phyloP scores from a whole-genome alignment of 2,329 filamentous ascomycete genomes.

The Rosellinia necatrix region DNA sequence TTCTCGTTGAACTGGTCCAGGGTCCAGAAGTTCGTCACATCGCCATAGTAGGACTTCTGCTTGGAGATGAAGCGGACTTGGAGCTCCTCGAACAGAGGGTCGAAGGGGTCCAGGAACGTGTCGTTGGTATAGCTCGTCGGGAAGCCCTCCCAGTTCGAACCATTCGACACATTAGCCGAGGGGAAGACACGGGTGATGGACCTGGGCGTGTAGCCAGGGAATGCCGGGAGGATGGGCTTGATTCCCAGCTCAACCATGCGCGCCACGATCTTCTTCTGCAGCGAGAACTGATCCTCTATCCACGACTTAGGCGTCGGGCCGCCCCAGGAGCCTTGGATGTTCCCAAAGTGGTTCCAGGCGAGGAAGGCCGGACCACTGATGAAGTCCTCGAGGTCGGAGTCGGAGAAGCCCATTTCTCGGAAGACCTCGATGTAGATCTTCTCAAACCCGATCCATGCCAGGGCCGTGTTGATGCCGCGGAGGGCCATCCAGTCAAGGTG shows the following conservation, averaged over 20 bases:
- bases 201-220: conserved; percentile 24
- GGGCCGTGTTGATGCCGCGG: conserved; percentile 25
- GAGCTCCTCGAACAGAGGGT: conserved; percentile 26
- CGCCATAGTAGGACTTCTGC: conserved; percentile 26
- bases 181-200: conserved; percentile 22
- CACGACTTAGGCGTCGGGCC: conserved; percentile 21
- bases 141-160: conserved; percentile 27
- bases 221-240: conserved; percentile 28
- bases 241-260: conserved; percentile 30
- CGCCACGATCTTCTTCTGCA: conserved; percentile 26
- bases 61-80: conserved; percentile 27
- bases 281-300: conserved; percentile 25
- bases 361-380: conserved; percentile 28
- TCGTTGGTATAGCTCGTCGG: conserved; percentile 23
- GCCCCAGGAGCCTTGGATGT: conserved; percentile 30
- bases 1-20: conserved; percentile 32
- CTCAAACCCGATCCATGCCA: conserved; percentile 30
- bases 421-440: conserved; percentile 31
- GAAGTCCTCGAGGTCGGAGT: conserved; percentile 24
- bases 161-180: conserved; percentile 26
- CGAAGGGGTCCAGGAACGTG: conserved; percentile 29
- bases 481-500: conserved; percentile 32
- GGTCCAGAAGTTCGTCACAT: conserved; percentile 28
- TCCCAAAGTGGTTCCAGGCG: conserved; percentile 30
- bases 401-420: conserved; percentile 27